Evolutionary conservation across 441 rosid species (phyloP), one percentile per base, ranked within the genome.

Genomic region (Theobroma grandiflorum): DNA sequence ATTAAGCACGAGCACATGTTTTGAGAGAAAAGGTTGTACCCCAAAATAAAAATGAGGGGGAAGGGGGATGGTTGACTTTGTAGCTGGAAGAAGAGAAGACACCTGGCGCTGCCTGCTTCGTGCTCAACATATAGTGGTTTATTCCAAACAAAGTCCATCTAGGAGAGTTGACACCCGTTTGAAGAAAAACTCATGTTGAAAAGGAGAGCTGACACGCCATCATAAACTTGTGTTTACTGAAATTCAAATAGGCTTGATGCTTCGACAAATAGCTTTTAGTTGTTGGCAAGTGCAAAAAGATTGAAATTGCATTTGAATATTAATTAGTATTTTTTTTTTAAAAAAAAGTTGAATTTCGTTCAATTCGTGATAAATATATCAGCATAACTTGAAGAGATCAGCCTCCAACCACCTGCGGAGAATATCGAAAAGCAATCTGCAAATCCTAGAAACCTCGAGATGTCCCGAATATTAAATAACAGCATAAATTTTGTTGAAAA

Each of bases 31-130:
- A 50, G 61, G 15, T 8, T 53, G n/a, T 6, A 7, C 8, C 20
- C 10, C 26, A 14, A 33, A 31, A 7, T 11, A 6, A 10, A 16
- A 22, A 15, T 15, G 3, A 33, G 22, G 16, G 14, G 58, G 8
- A 57, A 38, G 33, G 49, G 55, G 78, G 68, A 72, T 16, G 22
- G 85, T 90, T 87, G 90, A 87, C 87, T 83, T 85, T 55, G 3
- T 50, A 16, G 77, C 61, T 82, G 83, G 84, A 52, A 35, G 45
- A 52, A 45, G 77, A 53, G 3, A 11, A 73, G 58, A 72, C 83
- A 80, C 72, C 45, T 74, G 78, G 81, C 73, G 0, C 5, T 57
- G 2, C 7, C 4, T 64, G 81, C 80, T 50, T 85, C 88, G 87
- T 84, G 88, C 85, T 72, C 4, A 3, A 11, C 31, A 42, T 31